Evolutionary conservation across 768 basidiomycete genomes (phyloP).

Genomic region (Leccinellum luteum): DNA sequence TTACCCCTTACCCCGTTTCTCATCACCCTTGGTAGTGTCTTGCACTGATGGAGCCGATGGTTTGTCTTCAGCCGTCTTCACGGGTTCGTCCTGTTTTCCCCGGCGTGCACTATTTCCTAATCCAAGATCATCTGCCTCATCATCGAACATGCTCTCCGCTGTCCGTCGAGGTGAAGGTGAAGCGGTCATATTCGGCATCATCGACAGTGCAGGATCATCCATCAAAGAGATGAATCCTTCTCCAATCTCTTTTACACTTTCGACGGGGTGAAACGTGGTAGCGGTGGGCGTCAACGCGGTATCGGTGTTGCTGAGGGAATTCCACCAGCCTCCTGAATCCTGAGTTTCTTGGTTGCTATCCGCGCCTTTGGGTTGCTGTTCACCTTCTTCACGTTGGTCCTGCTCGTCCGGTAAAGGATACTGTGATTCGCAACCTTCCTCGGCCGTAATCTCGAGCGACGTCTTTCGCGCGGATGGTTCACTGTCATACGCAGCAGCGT

Average conservation of each 20-base stretch:
- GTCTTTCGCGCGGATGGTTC: constrained; percentile 27
- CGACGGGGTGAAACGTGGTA: constrained; percentile 58
- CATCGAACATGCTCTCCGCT: constrained; percentile 28
- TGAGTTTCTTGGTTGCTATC: constrained; percentile 36
- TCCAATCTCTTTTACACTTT: constrained; percentile 40
- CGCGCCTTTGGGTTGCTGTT: constrained; percentile 9
- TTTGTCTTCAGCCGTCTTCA: constrained; percentile 28
- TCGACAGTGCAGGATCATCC: constrained; percentile 54
- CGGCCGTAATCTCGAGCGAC: constrained; percentile 30
- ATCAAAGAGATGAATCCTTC: constrained; percentile 82
- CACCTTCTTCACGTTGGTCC: constrained; percentile 6
- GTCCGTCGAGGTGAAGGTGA: constrained; percentile 11
- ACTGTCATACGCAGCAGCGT: constrained; percentile 34
- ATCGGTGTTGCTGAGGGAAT: constrained; percentile 40
- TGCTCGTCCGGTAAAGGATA: not conserved
- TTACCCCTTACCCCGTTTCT: constrained; percentile 32
- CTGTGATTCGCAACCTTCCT: constrained; percentile 22
- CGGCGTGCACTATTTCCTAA: constrained; percentile 70
- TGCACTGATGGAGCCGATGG: constrained; percentile 17
- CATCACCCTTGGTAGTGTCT: constrained; percentile 19
- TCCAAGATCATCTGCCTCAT: constrained; percentile 86
- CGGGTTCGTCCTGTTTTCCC: constrained; percentile 29
- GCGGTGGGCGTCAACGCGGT: constrained; percentile 63
- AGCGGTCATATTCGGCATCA: constrained; percentile 25
- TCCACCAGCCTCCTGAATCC: constrained; percentile 62